A percentile compares a stretch with the other conserved stretches of the same genome.
Evolutionary conservation across 108 stramenopile species (phyloP).

Genomic region (Bacterosira constricta): DNA sequence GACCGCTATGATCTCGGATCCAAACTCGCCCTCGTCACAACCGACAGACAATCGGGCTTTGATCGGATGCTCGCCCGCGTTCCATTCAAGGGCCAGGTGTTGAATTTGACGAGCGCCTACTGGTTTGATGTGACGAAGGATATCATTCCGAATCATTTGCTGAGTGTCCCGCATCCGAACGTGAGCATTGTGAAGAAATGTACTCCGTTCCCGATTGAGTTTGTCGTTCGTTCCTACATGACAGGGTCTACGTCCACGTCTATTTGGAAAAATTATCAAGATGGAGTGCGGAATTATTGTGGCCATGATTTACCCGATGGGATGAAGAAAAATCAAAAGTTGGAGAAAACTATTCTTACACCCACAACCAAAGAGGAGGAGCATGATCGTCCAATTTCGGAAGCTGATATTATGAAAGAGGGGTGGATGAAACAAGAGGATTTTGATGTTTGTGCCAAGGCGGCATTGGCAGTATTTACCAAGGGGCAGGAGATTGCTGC

Average conservation of each 20-base stretch:
- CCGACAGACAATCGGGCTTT: slow-evolving; percentile 98
- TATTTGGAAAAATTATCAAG: slow-evolving; percentile 98
- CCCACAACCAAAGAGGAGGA: slow-evolving; percentile 98
- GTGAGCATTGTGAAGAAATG: slow-evolving; percentile 91
- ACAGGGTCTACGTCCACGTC: slow-evolving; percentile 97
- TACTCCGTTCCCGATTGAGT: slow-evolving; percentile 97
- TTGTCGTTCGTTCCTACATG: slow-evolving; percentile 95
- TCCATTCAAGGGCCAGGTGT: slow-evolving; percentile 97
- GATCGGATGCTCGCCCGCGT: slow-evolving; percentile 94
- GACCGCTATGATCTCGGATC: slow-evolving; percentile 70
- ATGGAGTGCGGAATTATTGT: slow-evolving; percentile 94
- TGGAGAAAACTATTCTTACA: slow-evolving; percentile 82
- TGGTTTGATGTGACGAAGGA: slow-evolving; percentile 94
- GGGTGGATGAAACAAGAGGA: slow-evolving; percentile 90
- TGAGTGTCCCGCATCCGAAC: slow-evolving; percentile 93
- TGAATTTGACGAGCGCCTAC: slow-evolving; percentile 92
- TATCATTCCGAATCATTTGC: slow-evolving; percentile 94
- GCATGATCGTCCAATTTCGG: slow-evolving; percentile 97
- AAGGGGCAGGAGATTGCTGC: slow-evolving; percentile 88
- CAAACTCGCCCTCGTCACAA: slow-evolving; percentile 91
- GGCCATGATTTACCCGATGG: slow-evolving; percentile 95
- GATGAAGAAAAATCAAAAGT: slow-evolving; percentile 93
- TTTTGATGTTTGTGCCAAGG: slow-evolving; percentile 78
- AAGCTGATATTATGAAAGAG: slow-evolving; percentile 83
- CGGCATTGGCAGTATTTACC: slow-evolving; percentile 79